These are phyloP conservation scores for Diplodia seriata DNA, from an alignment of 2,329 filamentous ascomycete genomes.

Conservation along the genomic window DNA sequence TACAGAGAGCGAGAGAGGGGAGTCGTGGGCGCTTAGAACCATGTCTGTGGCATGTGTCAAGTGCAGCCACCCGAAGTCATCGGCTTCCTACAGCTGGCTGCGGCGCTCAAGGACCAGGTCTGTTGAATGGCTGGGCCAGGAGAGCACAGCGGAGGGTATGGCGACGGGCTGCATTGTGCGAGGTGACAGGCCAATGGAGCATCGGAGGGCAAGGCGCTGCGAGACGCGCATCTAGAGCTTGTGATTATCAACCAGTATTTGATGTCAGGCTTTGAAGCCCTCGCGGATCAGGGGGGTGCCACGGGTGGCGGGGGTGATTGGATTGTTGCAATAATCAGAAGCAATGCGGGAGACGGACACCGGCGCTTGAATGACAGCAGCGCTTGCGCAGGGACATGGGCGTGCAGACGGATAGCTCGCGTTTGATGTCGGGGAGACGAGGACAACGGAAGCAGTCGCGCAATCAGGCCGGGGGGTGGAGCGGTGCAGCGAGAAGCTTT, in stretches of 20 bases:
- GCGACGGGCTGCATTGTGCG: not conserved
- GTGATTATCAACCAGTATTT: not conserved
- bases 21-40: constrained; percentile 5
- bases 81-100: not conserved
- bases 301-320: not conserved
- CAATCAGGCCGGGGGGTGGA: not conserved
- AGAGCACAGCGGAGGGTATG: no score
- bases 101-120: no score
- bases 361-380: not conserved
- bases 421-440: not conserved
- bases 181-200: constrained; percentile 16
- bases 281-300: not conserved
- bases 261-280: not conserved
- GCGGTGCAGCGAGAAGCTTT: constrained; percentile 5
- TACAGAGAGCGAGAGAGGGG: not conserved
- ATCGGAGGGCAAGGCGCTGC: not conserved
- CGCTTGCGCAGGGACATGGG: not conserved
- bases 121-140: constrained; percentile 2
- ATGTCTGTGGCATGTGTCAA: constrained; percentile 23
- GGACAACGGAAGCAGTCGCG: not conserved
- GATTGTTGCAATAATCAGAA: not conserved
- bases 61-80: constrained; percentile 6
- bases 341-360: constrained; percentile 5
- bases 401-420: constrained; percentile 4
- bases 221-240: not conserved